These are phyloP conservation scores for Umbelopsis ramanniana DNA, from an alignment of 192 early-diverging fungal genomes.

Conservation along the genomic window DNA sequence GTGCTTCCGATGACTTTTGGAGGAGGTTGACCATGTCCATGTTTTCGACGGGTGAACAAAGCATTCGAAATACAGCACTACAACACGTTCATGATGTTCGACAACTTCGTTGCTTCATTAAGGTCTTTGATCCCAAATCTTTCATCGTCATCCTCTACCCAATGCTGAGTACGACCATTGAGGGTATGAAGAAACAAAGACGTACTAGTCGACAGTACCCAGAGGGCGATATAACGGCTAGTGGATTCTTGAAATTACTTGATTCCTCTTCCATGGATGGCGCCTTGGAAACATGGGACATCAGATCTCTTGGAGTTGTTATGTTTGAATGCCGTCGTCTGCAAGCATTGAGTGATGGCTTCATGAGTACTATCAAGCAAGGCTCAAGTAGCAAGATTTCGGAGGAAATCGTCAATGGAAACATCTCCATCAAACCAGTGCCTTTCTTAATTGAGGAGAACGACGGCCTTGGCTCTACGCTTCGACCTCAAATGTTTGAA, in stretches of 20 bases:
- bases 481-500: constrained; percentile 30
- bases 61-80: constrained; percentile 39
- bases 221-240: background rate
- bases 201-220: background rate
- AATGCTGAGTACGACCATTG: constrained; percentile 39
- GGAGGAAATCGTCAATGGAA: background rate
- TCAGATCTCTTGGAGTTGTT: constrained; percentile 40
- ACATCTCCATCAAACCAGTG: constrained; percentile 1
- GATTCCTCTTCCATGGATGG: background rate
- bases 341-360: constrained; percentile 17
- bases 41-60: constrained; percentile 31
- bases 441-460: constrained; percentile 24
- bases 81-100: constrained; percentile 41
- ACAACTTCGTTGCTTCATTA: constrained; percentile 62
- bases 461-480: constrained; percentile 34
- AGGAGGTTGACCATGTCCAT: constrained; percentile 41
- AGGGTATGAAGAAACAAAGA: constrained; percentile 23
- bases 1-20: constrained; percentile 46
- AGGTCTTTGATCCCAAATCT: constrained; percentile 49
- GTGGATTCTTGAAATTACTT: background rate
- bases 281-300: constrained; percentile 29
- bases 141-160: constrained; percentile 56
- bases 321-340: constrained; percentile 56
- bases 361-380: constrained; percentile 22
- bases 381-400: background rate